These are phyloP conservation scores for Brassica juncea DNA, from an alignment of 345 rosid genomes.

Conservation along the genomic window DNA sequence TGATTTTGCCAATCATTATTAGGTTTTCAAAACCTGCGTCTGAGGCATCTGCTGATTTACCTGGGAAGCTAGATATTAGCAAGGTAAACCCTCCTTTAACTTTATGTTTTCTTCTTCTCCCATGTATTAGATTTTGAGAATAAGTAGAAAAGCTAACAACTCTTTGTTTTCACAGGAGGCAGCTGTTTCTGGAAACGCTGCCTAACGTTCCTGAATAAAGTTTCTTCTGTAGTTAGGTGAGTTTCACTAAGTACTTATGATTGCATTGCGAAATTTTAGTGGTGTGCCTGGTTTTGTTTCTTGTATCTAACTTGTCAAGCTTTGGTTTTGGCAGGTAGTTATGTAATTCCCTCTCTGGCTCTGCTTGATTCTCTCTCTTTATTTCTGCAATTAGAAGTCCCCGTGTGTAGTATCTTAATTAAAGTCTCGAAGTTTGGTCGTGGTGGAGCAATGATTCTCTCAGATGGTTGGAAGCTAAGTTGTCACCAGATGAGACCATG, in stretches of 20 bases:
- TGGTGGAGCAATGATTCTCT: conserved; percentile 37
- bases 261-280: neutral
- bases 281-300: conserved; percentile 1
- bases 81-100: conserved; percentile 33
- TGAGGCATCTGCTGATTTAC: conserved; percentile 47
- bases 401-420: conserved; percentile 27
- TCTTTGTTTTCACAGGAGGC: conserved; percentile 50
- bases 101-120: neutral
- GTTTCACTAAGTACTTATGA: conserved; percentile 14
- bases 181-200: conserved; percentile 65
- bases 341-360: conserved; percentile 47
- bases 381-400: conserved; percentile 38
- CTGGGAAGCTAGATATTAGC: conserved; percentile 54
- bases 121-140: neutral
- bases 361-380: conserved; percentile 41
- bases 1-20: conserved; percentile 20
- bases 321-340: conserved; percentile 57
- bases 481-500: conserved; percentile 50
- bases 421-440: conserved; percentile 13
- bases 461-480: conserved; percentile 18
- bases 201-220: conserved; percentile 52
- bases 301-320: neutral
- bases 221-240: conserved; percentile 46
- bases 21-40: conserved; percentile 70
- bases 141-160: neutral